Conservation (phyloP, 108 stramenopile genomes). For the Nitzschia sp. region DNA sequence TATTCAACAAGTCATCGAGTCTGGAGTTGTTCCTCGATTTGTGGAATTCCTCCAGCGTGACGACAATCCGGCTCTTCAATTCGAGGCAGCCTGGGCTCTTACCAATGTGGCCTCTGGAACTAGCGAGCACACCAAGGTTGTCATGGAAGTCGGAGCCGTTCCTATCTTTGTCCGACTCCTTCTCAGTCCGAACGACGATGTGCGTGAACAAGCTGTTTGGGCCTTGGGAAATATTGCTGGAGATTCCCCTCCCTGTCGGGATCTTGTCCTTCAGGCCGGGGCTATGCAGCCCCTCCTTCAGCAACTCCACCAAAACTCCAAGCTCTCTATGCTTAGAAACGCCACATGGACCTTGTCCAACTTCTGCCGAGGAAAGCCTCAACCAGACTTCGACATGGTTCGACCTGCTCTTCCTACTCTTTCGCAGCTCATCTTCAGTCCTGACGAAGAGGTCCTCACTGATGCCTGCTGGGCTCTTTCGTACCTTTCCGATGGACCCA, state of each 20-base stretch:
- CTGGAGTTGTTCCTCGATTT: conserved; percentile 95
- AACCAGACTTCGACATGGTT: conserved; percentile 94
- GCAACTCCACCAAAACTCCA: conserved; percentile 90
- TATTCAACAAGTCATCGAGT: conserved; percentile 96
- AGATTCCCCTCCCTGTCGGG: conserved; percentile 94
- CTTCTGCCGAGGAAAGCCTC: conserved; percentile 98
- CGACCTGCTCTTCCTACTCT: conserved; percentile 87
- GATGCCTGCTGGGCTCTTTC: conserved; percentile 99
- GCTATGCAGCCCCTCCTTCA: conserved; percentile 93
- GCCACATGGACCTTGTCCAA: conserved; percentile 99
- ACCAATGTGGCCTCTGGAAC: conserved; percentile 99
- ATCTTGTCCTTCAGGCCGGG: conserved; percentile 88
- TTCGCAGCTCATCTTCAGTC: conserved; percentile 90
- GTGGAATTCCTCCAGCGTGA: conserved; percentile 88
- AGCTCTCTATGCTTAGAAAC: conserved; percentile 96
- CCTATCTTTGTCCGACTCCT: conserved; percentile 94
- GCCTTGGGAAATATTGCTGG: conserved; percentile 99
- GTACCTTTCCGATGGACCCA: conserved; percentile 94
- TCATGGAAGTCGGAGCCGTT: conserved; percentile 97
- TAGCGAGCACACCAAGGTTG: conserved; percentile 95
- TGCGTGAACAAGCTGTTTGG: conserved; percentile 98
- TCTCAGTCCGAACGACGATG: conserved; percentile 92
- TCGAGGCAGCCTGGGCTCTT: conserved; percentile 99
- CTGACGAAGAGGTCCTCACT: conserved; percentile 97
- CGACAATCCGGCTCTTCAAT: conserved; percentile 94